A percentile compares a stretch with the other conserved stretches of the same genome.
These are phyloP conservation scores for Yamadazyma endophytica DNA, from an alignment of 805 yeast genomes.

Conservation along the genomic window DNA sequence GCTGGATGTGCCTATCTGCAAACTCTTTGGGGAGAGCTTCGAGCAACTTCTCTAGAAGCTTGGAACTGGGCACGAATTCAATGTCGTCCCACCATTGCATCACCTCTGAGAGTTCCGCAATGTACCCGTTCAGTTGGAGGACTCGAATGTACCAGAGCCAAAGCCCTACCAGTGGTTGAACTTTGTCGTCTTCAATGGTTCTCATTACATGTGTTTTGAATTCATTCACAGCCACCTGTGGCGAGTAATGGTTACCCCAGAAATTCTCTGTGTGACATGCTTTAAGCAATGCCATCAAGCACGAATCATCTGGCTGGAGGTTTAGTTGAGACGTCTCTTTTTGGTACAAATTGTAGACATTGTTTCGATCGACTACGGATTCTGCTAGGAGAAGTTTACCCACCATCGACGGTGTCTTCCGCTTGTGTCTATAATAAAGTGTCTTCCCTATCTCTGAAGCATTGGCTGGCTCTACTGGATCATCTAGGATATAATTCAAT, in stretches of 20 bases:
- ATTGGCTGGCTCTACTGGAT: too few relatives aligned
- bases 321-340: conserved; percentile 16
- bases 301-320: conserved; percentile 23
- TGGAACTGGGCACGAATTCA: conserved; percentile 36
- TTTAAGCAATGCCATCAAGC: conserved; percentile 42
- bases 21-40: conserved; percentile 31
- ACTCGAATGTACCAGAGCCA: conserved; percentile 53
- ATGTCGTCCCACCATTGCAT: conserved; percentile 54
- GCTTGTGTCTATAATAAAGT: too few relatives aligned
- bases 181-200: conserved; percentile 10
- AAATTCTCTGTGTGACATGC: too few relatives aligned
- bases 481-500: too few relatives aligned
- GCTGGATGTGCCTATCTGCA: conserved; percentile 34
- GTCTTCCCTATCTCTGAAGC: too few relatives aligned
- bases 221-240: conserved; percentile 58
- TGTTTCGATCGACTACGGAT: conserved; percentile 21
- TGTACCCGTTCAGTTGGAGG: conserved; percentile 43
- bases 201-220: conserved; percentile 40
- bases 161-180: conserved; percentile 44
- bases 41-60: conserved; percentile 38
- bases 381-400: conserved; percentile 39
- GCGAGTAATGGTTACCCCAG: conserved; percentile 55
- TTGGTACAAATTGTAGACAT: conserved; percentile 25
- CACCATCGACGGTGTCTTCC: conserved; percentile 22
- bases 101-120: conserved; percentile 46